phyloP scores from a whole-genome alignment of 2,329 filamentous ascomycete genomes.

The Cordyceps cateniannulata region DNA sequence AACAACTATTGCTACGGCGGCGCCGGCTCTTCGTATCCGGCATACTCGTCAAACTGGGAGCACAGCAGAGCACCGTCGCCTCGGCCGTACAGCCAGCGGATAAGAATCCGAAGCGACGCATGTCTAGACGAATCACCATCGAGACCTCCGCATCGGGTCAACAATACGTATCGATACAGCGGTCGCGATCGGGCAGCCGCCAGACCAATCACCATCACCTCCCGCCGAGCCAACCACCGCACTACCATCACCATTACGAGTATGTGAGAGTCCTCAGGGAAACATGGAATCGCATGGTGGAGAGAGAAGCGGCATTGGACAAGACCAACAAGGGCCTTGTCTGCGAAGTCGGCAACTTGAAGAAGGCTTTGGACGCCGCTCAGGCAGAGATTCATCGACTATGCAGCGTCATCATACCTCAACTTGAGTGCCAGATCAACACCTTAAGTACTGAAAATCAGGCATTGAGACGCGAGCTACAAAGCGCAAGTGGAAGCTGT shows the following conservation, averaged over 20 bases:
- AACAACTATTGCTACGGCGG: not conserved
- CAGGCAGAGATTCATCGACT: conserved; percentile 31
- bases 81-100: conserved; percentile 4
- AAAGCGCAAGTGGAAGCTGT: conserved; percentile 25
- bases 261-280: conserved; percentile 30
- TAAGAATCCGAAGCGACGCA: conserved; percentile 15
- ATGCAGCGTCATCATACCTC: conserved; percentile 25
- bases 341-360: conserved; percentile 27
- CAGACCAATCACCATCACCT: conserved; percentile 20
- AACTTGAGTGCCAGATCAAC: conserved; percentile 31
- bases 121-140: conserved; percentile 32
- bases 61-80: conserved; percentile 11
- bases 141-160: conserved; percentile 29
- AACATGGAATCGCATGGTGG: conserved; percentile 31
- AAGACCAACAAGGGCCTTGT: conserved; percentile 29
- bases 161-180: conserved; percentile 34
- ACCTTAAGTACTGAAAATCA: conserved; percentile 33
- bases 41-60: conserved; percentile 13
- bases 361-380: conserved; percentile 27
- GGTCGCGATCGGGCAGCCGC: conserved; percentile 29
- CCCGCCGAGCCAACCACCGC: conserved; percentile 5
- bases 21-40: conserved; percentile 8
- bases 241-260: conserved; percentile 26
- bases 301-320: conserved; percentile 29
- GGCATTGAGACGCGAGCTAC: conserved; percentile 31